Conservation (phyloP, 1,284 basidiomycete genomes). For the Bondarzewia mesenterica region DNA sequence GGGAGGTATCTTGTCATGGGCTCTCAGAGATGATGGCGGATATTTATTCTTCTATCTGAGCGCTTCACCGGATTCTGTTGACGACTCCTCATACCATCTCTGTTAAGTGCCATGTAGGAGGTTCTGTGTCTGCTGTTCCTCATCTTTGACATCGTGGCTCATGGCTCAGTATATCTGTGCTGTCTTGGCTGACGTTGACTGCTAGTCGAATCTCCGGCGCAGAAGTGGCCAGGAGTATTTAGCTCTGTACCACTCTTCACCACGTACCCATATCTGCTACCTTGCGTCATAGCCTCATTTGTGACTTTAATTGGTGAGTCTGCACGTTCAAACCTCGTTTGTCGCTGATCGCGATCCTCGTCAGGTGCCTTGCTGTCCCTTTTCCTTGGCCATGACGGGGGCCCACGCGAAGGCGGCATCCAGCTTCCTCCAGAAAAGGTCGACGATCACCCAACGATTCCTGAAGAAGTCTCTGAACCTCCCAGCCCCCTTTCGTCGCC, state of each 20-base stretch:
- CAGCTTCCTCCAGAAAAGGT: conserved; percentile 71
- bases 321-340: conserved; percentile 1
- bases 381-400: conserved; percentile 88
- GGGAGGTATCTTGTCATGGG: too few species aligned
- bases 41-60: too few species aligned
- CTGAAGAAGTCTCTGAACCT: conserved; percentile 46
- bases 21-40: too few species aligned
- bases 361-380: conserved; percentile 78
- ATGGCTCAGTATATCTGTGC: too few species aligned
- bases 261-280: conserved; percentile 86
- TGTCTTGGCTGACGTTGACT: conserved; percentile 2
- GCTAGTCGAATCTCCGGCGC: conserved; percentile 75
- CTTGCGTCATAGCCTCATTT: conserved; percentile 73
- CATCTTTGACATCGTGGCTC: too few species aligned
- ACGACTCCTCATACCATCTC: too few species aligned
- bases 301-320: conserved; percentile 63
- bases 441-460: conserved; percentile 35
- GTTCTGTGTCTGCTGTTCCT: too few species aligned
- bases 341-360: neutral
- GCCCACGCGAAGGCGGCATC: conserved; percentile 79
- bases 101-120: too few species aligned
- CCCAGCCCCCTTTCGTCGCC: conserved; percentile 14
- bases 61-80: neutral
- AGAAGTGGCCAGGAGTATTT: conserved; percentile 79
- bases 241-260: conserved; percentile 60